Evolutionary conservation across 2,329 filamentous ascomycete genomes (phyloP).

Genomic region (Calonectria pseudoreteaudii): DNA sequence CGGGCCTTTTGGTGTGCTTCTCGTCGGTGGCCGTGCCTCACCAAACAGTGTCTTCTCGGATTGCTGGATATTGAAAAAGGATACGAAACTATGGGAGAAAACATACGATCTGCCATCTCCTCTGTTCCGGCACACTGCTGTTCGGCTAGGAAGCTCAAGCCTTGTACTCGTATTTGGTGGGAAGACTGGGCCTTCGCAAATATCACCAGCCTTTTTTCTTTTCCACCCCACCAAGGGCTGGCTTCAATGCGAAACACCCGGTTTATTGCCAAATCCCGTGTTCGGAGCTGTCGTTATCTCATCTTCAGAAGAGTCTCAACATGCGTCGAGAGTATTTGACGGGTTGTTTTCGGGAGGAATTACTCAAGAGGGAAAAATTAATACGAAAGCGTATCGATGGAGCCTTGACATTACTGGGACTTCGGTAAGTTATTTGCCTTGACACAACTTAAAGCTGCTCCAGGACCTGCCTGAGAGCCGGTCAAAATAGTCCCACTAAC

Average conservation of each 20-base stretch:
- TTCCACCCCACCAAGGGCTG: slow-evolving; percentile 63
- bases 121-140: slow-evolving; percentile 80
- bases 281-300: slow-evolving; percentile 59
- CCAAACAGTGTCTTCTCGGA: slow-evolving; percentile 76
- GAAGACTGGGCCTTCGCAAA: slow-evolving; percentile 60
- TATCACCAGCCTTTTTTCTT: slow-evolving; percentile 66
- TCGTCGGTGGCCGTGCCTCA: slow-evolving; percentile 84
- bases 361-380: slow-evolving; percentile 70
- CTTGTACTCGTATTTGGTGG: slow-evolving; percentile 72
- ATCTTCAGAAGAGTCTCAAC: slow-evolving; percentile 30
- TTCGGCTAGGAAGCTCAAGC: slow-evolving; percentile 61
- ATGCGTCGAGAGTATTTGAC: slow-evolving; percentile 49
- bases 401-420: slow-evolving; percentile 56
- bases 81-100: slow-evolving; percentile 68
- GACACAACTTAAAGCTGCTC: not conserved
- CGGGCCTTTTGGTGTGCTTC: slow-evolving; percentile 66
- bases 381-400: slow-evolving; percentile 76
- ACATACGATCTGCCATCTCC: slow-evolving; percentile 75
- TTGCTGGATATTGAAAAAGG: slow-evolving; percentile 78
- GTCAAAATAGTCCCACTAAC: not conserved
- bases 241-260: slow-evolving; percentile 54
- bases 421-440: slow-evolving; percentile 47
- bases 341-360: slow-evolving; percentile 83
- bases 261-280: slow-evolving; percentile 48
- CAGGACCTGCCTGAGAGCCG: not conserved